Conservation (phyloP, 1,139 yeast genomes). For the Hyphopichia pseudoburtonii region DNA sequence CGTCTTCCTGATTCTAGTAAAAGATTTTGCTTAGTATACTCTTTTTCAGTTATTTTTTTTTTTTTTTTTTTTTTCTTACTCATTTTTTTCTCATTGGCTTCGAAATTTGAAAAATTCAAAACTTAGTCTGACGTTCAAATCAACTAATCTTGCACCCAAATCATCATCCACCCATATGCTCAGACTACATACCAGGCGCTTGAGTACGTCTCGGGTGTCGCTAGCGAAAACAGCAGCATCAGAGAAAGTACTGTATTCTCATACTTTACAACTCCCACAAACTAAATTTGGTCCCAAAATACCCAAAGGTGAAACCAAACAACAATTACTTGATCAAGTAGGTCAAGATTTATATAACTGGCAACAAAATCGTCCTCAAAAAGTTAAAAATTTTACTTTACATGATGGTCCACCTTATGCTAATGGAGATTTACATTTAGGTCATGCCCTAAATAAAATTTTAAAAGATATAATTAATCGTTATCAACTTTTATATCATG, state of each 20-base stretch:
- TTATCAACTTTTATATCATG: slow-evolving; percentile 56
- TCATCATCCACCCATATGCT: too few relatives aligned
- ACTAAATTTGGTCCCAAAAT: slow-evolving; percentile 43
- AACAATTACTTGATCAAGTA: slow-evolving; percentile 24
- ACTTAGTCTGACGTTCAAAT: too few relatives aligned
- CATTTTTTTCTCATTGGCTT: too few relatives aligned
- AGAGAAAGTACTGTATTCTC: slow-evolving; percentile 21
- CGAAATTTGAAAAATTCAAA: too few relatives aligned
- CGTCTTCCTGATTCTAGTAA: too few relatives aligned
- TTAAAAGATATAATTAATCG: slow-evolving; percentile 84
- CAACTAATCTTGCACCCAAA: too few relatives aligned
- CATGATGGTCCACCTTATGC: slow-evolving; percentile 99
- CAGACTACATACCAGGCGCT: too few relatives aligned
- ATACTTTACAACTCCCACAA: slow-evolving; percentile 41
- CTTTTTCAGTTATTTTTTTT: too few relatives aligned
- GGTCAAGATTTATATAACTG: slow-evolving; percentile 34
- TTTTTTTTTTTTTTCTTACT: too few relatives aligned
- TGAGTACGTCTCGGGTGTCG: too few relatives aligned
- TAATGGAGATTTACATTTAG: slow-evolving; percentile 88
- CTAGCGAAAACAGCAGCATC: too few relatives aligned
- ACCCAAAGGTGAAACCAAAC: slow-evolving; percentile 30
- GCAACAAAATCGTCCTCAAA: slow-evolving; percentile 24
- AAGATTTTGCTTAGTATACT: too few relatives aligned
- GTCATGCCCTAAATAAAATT: slow-evolving; percentile 90
- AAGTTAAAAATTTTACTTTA: slow-evolving; percentile 53